These are phyloP conservation scores for Crithidia bombi DNA, from an alignment of 208 protist genomes.

Conservation along the genomic window DNA sequence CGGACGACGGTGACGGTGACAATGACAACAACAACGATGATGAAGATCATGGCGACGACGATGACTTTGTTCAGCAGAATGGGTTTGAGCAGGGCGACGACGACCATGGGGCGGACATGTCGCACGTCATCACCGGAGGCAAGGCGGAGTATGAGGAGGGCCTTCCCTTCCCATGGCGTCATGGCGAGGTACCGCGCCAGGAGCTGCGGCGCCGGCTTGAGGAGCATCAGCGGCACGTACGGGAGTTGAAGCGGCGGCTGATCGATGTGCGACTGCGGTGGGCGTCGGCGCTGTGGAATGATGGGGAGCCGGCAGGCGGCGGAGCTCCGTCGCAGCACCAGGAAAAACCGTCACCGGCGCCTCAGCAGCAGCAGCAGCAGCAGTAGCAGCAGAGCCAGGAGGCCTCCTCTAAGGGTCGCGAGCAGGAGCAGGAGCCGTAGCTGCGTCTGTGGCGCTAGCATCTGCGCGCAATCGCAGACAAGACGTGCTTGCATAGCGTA, in stretches of 20 bases:
- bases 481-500: too few species aligned
- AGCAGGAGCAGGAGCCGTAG: not conserved
- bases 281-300: conserved; percentile 17
- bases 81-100: conserved; percentile 20
- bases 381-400: not conserved
- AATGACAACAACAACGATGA: not conserved
- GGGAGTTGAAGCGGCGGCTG: conserved; percentile 21
- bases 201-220: conserved; percentile 22
- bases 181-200: conserved; percentile 13
- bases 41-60: not conserved
- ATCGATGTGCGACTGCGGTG: conserved; percentile 23
- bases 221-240: conserved; percentile 22
- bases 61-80: not conserved
- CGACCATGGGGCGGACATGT: conserved; percentile 13
- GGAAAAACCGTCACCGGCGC: not conserved
- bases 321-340: not conserved
- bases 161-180: conserved; percentile 21
- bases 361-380: conserved; percentile 5
- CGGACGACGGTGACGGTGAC: not conserved
- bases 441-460: too few species aligned
- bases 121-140: conserved; percentile 17
- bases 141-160: conserved; percentile 16
- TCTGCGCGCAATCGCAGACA: too few species aligned
- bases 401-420: not conserved
- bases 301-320: conserved; percentile 4